These are phyloP conservation scores for Xerocomellus dryophilus DNA, from an alignment of 768 basidiomycete genomes.

Conservation along the genomic window DNA sequence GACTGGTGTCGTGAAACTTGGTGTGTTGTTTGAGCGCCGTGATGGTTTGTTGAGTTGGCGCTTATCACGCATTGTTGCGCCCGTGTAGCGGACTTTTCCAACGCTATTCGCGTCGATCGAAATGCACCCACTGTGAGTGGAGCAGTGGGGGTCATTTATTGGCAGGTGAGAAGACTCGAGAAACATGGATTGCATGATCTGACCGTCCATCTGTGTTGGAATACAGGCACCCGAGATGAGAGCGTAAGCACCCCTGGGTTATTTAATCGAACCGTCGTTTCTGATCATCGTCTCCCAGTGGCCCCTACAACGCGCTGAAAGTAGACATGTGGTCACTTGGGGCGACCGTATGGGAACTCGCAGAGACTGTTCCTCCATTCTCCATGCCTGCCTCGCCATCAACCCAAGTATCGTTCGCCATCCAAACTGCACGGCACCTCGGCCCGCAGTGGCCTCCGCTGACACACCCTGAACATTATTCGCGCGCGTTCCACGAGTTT, in stretches of 20 bases:
- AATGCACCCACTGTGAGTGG: slow-evolving; percentile 53
- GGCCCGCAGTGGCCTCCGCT: slow-evolving; percentile 66
- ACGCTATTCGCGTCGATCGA: slow-evolving; percentile 58
- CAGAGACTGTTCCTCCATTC: slow-evolving; percentile 73
- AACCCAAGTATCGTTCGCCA: slow-evolving; percentile 20
- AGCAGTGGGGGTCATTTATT: slow-evolving; percentile 69
- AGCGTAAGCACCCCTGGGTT: slow-evolving; percentile 43
- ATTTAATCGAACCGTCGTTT: not conserved
- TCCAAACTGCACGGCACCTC: slow-evolving; percentile 44
- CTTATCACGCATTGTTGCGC: slow-evolving; percentile 4
- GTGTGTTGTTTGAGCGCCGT: slow-evolving; percentile 38
- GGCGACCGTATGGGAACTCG: slow-evolving; percentile 82
- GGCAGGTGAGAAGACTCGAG: slow-evolving; percentile 52
- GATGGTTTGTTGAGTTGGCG: not conserved
- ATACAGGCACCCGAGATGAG: slow-evolving; percentile 72
- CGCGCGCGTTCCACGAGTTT: slow-evolving; percentile 72
- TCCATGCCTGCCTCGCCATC: slow-evolving; percentile 37
- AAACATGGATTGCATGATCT: not conserved
- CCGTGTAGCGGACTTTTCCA: slow-evolving; percentile 73
- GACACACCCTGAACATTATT: slow-evolving; percentile 54
- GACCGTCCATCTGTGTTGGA: not conserved
- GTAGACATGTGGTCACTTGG: slow-evolving; percentile 82
- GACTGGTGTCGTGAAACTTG: slow-evolving; percentile 69
- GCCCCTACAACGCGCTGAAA: slow-evolving; percentile 68
- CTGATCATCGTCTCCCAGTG: slow-evolving; percentile 37